Percentiles rank a stretch among this genome's conserved stretches.
Conservation (phyloP, 176 grass and related monocot genomes). For the Cymbopogon citratus region DNA sequence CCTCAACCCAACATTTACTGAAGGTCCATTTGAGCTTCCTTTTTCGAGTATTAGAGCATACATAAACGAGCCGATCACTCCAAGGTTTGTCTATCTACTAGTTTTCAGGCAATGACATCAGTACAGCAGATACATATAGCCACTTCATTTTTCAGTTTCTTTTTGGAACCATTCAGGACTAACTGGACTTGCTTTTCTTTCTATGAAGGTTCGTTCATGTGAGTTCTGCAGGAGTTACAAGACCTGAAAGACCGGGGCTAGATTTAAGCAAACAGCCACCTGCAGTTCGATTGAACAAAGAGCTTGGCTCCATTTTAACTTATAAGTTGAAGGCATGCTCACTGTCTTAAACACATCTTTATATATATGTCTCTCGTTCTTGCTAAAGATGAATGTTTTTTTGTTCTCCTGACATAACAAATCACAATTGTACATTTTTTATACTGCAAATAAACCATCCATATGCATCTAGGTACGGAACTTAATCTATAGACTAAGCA, state of each 20-base stretch:
- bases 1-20: constrained; percentile 87
- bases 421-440: constrained; percentile 6
- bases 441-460: constrained; percentile 28
- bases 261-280: constrained; percentile 98
- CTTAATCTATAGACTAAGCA: not conserved
- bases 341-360: not conserved
- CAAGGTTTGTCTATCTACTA: constrained; percentile 59
- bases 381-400: not conserved
- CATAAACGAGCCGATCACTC: constrained; percentile 76
- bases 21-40: constrained; percentile 95
- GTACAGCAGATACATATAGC: not conserved
- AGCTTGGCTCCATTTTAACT: constrained; percentile 90
- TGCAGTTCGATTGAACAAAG: constrained; percentile 94
- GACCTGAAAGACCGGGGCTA: constrained; percentile 85
- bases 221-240: constrained; percentile 91
- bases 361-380: not conserved
- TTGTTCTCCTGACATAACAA: not conserved
- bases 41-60: constrained; percentile 82
- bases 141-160: not conserved
- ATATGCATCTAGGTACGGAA: constrained; percentile 19
- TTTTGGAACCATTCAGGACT: not conserved
- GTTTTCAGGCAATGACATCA: not conserved
- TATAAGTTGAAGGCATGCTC: constrained; percentile 76
- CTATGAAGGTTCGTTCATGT: constrained; percentile 80
- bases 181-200: not conserved